Evolutionary conservation across 75 land plant genomes (phyloP), one percentile per base, ranked within the genome.

Genomic region (Selaginella tamariscina): DNA sequence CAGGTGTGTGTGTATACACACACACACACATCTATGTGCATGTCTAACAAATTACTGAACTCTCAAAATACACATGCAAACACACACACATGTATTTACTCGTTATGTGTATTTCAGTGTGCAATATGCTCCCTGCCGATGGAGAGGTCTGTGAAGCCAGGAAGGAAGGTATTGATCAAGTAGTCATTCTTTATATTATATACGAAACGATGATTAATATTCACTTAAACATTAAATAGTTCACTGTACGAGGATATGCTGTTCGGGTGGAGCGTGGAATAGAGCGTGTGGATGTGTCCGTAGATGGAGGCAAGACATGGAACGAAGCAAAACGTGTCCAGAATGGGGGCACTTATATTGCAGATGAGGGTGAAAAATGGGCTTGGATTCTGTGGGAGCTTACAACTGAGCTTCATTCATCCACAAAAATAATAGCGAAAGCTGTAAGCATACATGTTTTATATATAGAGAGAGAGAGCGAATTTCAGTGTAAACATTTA

Each of bases 241-340:
- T 85, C 67, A 80, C 32, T 23, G 55, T 94, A 32, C 54, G 69
- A 31, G 99, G 99, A 18, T 94, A 94, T 80, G 99, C 99, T 28
- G 77, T 81, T 2, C 74, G 91, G 99, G 99, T 60, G 99, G 99
- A 73, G 99, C 91, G 99, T 56, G 96, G 99, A 22, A 90, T 94
- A 66, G 99, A 94, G 54, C 72, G 99, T 44, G 91, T 94, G 27
- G 99, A 94, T 81, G 64, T 94, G 20, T 89, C 99, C 21, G 71
- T 78, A 56, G 99, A 94, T 69, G 88, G 91, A 32, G 99, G 99
- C 2, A 85, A 85, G 73, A 83, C 83, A 64, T 94, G 99, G 99
- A 31, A 73, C 27, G 99, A 89, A 79, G 99, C 96, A 56, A 44
- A 23, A 54, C 75, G 67, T 15, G 75, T 82, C 68, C 81, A 64